Conservation (phyloP, 768 basidiomycete genomes). For the Termitomyces sp. region DNA sequence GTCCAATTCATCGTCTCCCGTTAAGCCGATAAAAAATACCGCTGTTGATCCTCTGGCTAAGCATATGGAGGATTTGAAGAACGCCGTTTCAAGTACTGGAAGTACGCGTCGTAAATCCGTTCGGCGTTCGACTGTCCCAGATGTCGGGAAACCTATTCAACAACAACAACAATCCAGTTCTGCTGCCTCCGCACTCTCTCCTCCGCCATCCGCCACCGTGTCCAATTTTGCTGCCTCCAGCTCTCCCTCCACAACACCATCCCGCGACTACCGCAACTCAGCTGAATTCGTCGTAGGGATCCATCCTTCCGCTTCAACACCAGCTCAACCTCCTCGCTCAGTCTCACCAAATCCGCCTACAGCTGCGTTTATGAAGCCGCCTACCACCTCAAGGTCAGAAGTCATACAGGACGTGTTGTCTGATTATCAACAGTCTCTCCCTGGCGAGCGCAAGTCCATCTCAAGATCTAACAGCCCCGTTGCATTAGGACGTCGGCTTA, state of each 20-base stretch:
- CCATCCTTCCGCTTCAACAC: conserved; percentile 51
- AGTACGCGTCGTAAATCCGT: conserved; percentile 42
- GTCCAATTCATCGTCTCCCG: conserved; percentile 20
- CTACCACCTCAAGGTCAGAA: conserved; percentile 40
- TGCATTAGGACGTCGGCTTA: conserved; percentile 26
- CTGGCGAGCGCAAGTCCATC: conserved; percentile 70
- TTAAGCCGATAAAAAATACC: conserved; percentile 23
- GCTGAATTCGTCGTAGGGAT: conserved; percentile 77
- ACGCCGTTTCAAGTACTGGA: conserved; percentile 38
- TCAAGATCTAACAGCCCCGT: conserved; percentile 44
- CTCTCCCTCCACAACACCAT: conserved; percentile 29
- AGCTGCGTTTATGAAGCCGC: conserved; percentile 67
- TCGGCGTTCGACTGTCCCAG: conserved; percentile 18
- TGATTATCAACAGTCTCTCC: conserved; percentile 81
- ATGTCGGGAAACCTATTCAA: conserved; percentile 13
- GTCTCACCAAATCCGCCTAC: conserved; percentile 68
- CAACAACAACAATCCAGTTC: conserved; percentile 13
- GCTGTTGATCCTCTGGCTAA: conserved; percentile 59
- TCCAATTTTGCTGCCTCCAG: conserved; percentile 14
- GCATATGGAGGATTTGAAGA: conserved; percentile 59
- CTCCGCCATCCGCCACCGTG: conserved; percentile 18
- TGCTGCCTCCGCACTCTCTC: conserved; percentile 30
- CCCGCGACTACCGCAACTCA: conserved; percentile 66
- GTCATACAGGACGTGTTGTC: conserved; percentile 68
- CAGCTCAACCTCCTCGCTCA: conserved; percentile 41